These are phyloP conservation scores for Helianthus annuus DNA, from an alignment of 129 eudicot genomes.

Conservation along the genomic window DNA sequence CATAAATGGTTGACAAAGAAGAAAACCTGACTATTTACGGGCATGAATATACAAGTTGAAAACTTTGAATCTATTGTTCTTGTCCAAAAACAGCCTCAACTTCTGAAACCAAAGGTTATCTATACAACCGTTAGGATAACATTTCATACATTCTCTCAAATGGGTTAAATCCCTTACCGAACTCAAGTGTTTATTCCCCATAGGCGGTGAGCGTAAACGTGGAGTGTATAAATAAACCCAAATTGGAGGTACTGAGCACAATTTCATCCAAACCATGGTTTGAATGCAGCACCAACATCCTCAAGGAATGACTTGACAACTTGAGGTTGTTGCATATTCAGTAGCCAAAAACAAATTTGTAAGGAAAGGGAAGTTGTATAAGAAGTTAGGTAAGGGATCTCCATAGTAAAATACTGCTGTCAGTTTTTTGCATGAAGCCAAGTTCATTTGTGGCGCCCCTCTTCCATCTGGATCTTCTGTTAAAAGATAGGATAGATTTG, in stretches of 20 bases:
- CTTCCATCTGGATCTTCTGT: not conserved
- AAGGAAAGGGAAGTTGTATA: not conserved
- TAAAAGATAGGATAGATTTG: not conserved
- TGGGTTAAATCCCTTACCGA: no score
- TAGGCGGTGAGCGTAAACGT: no score
- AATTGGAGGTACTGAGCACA: not conserved
- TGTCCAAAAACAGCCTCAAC: not conserved
- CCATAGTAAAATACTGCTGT: not conserved
- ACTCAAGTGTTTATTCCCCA: no score
- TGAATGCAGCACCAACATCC: not conserved
- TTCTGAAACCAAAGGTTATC: not conserved
- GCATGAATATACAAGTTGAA: not conserved
- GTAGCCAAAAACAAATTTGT: not conserved
- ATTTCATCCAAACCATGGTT: not conserved
- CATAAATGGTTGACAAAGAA: no score
- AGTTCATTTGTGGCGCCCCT: not conserved
- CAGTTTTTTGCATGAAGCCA: slow-evolving; percentile 11
- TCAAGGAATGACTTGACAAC: slow-evolving; percentile 3
- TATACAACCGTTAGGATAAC: not conserved
- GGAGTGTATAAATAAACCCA: no score
- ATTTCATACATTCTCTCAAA: not conserved
- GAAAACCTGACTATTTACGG: no score
- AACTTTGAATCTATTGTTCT: not conserved
- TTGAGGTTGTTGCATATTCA: not conserved
- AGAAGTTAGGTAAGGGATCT: not conserved